Base-by-base conservation (phyloP, 192 early-diverging fungal genomes). In the Backusella luteola region DNA sequence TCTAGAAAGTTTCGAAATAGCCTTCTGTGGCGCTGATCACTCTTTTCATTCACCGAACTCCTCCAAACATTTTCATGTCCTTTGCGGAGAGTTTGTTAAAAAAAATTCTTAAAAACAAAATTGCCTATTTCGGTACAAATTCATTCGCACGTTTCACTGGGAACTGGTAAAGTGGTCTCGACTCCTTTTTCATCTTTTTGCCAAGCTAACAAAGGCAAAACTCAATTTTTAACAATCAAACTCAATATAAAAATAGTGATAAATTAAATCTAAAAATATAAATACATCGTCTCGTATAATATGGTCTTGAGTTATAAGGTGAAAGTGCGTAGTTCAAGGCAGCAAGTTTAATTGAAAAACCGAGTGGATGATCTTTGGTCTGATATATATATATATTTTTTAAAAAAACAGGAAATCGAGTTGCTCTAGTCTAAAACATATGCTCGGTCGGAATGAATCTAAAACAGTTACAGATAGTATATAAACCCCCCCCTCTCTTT, bases 381-480 rank as follows among this genome's bases (percentile, higher is more conserved):
- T 49, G 46, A 1, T 49, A n/a, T n/a, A n/a, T n/a, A n/a, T n/a
- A n/a, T n/a, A n/a, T n/a, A 21, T 49, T 49, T 49, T 29, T 32
- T 32, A 49, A 49, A 49, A n/a, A 49, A 49, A 49, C 19, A 49
- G 15, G 46, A 49, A 49, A 49, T 49, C 1, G 46, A 49, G 19
- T 49, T 49, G 46, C 46, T 49, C 46, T 49, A 6, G 19, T 49
- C 19, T 49, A 49, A 49, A 49, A 49, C 46, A 59, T 23, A 59
- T 59, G 53, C 23, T 59, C n/a, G 11, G 53, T 59, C 53, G 53
- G 53, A 59, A 59, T 59, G 53, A 26, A 29, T 63, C 56, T 63
- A 63, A 63, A 63, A 63, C 56, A 63, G 56, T 63, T 63, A 63
- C 56, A 59, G n/a, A 59, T 59, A 2, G 53, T 59, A 59, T 59